Base-by-base conservation (phyloP, 2,329 filamentous ascomycete species). In the Bipolaris oryzae region DNA sequence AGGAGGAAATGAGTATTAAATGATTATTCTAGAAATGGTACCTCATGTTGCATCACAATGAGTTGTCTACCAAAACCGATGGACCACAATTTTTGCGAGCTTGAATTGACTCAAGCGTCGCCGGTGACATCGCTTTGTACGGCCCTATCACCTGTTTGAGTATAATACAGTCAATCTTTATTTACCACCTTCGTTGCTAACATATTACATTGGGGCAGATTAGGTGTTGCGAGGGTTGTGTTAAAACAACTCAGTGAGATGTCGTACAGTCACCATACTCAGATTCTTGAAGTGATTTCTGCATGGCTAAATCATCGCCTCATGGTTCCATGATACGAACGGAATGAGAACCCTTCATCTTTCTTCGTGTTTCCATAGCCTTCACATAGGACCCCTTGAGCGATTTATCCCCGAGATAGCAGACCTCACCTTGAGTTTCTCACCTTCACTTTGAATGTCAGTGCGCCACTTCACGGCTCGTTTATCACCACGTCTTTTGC, bases 21-120 rank as follows among this genome's bases (percentile, higher is more conserved):
- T 28, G 25, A 10, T 9, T 10, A 28, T 28, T 9, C 2, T 10
- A 28, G 9, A 10, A 10, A 28, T 9, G 4, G 25, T 9, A 7
- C 9, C 7, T 28, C 25, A 28, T 28, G 25, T 10, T 28, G 25
- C 25, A 3, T 28, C 7, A 10, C 25, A 9, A 9, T 18, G 23
- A 20, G 25, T 18, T 20, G 9, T 7, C 66, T 67, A 33, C 58
- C 66, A 11, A 64, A 68, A 46, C 58, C 63, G 13, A 69, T 73
- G 34, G 49, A 65, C 7, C 59, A 59, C 43, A 60, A 23, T 41
- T 21, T 15, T 21, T 5, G 20, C 38, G 10, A 41, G 18, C 18
- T 13, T 20, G 18, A 41, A 41, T 21, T 5, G 38, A 41, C 38
- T 15, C 18, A 23, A 3, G 10, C 21, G 18, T 41, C 21, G 38